These are phyloP conservation scores for Stachybotrys chlorohalonatus DNA, from an alignment of 2,329 filamentous ascomycete species.

Conservation along the genomic window DNA sequence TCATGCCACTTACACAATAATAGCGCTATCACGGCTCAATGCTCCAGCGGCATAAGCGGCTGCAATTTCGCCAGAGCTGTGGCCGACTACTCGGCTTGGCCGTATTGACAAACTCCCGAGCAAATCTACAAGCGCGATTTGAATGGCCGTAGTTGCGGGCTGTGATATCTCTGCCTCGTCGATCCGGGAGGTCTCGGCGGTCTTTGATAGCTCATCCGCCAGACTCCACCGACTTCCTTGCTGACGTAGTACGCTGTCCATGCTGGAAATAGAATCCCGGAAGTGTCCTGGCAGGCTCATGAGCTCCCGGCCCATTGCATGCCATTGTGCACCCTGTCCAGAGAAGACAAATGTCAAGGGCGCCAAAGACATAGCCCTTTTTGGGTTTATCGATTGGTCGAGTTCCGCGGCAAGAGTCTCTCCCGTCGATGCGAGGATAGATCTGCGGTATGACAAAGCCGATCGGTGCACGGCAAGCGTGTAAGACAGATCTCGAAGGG, in stretches of 20 bases:
- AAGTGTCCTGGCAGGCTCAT: constrained; percentile 16
- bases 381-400: neutral
- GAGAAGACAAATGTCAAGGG: constrained; percentile 12
- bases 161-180: neutral
- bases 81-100: neutral
- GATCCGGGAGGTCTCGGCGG: neutral
- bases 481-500: neutral
- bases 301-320: constrained; percentile 21
- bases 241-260: neutral
- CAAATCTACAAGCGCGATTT: neutral
- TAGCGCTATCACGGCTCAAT: constrained; percentile 12
- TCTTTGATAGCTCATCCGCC: neutral
- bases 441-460: neutral
- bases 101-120: neutral
- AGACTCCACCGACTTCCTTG: neutral
- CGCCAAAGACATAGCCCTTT: neutral
- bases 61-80: neutral
- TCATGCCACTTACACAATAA: constrained; percentile 18
- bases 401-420: neutral
- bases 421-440: neutral
- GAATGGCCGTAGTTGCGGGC: neutral
- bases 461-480: neutral
- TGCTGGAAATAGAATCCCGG: constrained; percentile 9
- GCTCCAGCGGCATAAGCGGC: constrained; percentile 1
- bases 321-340: constrained; percentile 23